phyloP scores from a whole-genome alignment of 1,284 basidiomycete genomes.

The Boletus semigastroideus region DNA sequence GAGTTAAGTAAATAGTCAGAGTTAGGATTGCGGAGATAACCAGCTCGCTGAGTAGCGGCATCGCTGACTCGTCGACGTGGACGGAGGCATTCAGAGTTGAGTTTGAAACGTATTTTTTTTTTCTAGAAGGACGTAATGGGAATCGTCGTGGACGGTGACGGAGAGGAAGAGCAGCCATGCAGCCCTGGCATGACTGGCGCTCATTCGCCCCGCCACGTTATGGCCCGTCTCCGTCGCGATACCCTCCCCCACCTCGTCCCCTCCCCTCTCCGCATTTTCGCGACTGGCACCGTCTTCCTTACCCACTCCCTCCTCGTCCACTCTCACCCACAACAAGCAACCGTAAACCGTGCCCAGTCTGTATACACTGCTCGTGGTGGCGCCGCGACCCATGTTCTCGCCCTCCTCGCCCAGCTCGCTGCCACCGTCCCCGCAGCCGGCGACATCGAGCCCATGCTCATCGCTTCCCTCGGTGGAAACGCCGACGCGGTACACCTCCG shows the following conservation, averaged over 20 bases:
- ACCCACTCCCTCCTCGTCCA: constrained; percentile 67
- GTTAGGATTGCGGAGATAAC: too few species aligned
- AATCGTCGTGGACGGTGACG: background rate
- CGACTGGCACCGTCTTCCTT: constrained; percentile 74
- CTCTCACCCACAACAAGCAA: constrained; percentile 56
- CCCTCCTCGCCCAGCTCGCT: constrained; percentile 65
- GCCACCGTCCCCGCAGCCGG: constrained; percentile 27
- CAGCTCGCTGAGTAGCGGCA: too few species aligned
- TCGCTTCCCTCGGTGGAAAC: constrained; percentile 71
- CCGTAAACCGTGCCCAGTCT: constrained; percentile 65
- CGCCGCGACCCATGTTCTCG: constrained; percentile 67
- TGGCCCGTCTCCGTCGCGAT: constrained; percentile 39
- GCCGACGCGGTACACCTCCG: constrained; percentile 64
- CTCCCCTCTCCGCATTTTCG: constrained; percentile 54
- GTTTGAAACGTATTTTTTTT: too few species aligned
- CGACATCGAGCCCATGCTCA: constrained; percentile 62
- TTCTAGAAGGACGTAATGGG: background rate
- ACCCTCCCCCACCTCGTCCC: constrained; percentile 28
- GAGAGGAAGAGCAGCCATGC: background rate
- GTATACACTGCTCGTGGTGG: constrained; percentile 68
- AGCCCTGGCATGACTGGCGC: background rate
- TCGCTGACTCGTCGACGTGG: too few species aligned
- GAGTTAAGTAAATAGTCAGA: too few species aligned
- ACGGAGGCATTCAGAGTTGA: too few species aligned
- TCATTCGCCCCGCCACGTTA: constrained; percentile 5